A percentile compares a stretch with the other conserved stretches of the same genome.
Conservation (phyloP, 805 yeast species). For the Candida taoyuanica region DNA sequence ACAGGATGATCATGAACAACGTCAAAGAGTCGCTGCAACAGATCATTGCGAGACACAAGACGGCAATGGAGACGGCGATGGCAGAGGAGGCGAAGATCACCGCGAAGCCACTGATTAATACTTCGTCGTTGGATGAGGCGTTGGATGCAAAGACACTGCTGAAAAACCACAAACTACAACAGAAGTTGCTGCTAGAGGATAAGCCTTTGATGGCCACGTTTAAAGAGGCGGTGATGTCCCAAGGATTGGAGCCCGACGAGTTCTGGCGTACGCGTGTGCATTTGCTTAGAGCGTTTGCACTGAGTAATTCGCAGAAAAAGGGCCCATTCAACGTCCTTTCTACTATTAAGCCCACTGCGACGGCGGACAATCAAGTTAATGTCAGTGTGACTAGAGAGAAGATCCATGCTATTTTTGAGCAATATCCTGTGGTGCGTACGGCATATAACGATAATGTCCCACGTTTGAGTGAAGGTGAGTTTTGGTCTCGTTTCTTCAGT, state of each 20-base stretch:
- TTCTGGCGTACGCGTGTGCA: conserved; percentile 86
- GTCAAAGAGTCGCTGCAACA: conserved; percentile 65
- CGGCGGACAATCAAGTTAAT: conserved; percentile 88
- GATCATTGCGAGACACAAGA: conserved; percentile 58
- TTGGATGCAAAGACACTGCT: conserved; percentile 56
- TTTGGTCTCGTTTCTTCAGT: conserved; percentile 94
- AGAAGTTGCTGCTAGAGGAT: conserved; percentile 66
- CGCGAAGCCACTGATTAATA: conserved; percentile 31
- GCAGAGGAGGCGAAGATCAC: conserved; percentile 19
- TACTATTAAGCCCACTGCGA: conserved; percentile 90
- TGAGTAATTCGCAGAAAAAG: conserved; percentile 74
- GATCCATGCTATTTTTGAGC: conserved; percentile 83
- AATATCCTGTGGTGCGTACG: conserved; percentile 84
- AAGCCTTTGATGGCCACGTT: conserved; percentile 67
- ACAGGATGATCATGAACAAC: conserved; percentile 70
- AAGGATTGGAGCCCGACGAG: conserved; percentile 70
- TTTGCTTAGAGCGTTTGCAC: conserved; percentile 77
- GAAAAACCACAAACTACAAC: conserved; percentile 73
- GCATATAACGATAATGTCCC: conserved; percentile 94
- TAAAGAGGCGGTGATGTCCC: conserved; percentile 80
- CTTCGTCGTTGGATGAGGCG: conserved; percentile 38
- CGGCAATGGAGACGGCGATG: conserved; percentile 26
- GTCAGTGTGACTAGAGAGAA: conserved; percentile 89
- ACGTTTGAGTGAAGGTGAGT: conserved; percentile 80
- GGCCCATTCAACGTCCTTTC: conserved; percentile 94